Evolutionary conservation across 768 basidiomycete genomes (phyloP).

Genomic region (Hygrocybe punicea): DNA sequence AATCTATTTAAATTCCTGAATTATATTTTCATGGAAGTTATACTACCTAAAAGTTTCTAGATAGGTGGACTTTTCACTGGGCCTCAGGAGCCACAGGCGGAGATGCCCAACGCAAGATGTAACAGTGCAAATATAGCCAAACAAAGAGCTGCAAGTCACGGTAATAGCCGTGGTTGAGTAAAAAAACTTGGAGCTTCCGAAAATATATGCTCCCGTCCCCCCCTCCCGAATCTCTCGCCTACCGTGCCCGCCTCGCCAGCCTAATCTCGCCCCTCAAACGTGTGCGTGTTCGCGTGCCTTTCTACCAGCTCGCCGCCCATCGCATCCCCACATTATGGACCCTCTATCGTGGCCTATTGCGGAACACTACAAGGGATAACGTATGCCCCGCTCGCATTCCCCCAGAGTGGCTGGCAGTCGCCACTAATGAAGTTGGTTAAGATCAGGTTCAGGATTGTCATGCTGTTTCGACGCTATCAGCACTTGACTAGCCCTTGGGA

Average conservation of each 20-base stretch:
- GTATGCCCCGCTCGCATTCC: conserved; percentile 38
- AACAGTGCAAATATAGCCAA: too few species aligned
- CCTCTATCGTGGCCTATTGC: conserved; percentile 68
- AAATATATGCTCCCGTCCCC: too few species aligned
- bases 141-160: too few species aligned
- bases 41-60: too few species aligned
- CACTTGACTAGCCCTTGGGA: conserved; percentile 51
- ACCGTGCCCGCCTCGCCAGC: conserved; percentile 50
- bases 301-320: conserved; percentile 68
- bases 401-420: background rate
- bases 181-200: too few species aligned
- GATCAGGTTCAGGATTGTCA: conserved; percentile 56
- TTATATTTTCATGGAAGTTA: too few species aligned
- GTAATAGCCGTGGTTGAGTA: too few species aligned
- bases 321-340: conserved; percentile 73
- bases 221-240: conserved; percentile 38
- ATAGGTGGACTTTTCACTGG: too few species aligned
- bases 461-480: conserved; percentile 51
- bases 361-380: conserved; percentile 50
- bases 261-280: conserved; percentile 57
- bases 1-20: too few species aligned
- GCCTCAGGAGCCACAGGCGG: too few species aligned
- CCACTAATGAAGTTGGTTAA: conserved; percentile 26
- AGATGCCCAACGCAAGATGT: too few species aligned
- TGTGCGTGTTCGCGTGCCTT: conserved; percentile 58